Evolutionary conservation across 2,329 filamentous ascomycete genomes (phyloP), one percentile per base, ranked within the genome.

Genomic region (Geoglossum cookeanum): DNA sequence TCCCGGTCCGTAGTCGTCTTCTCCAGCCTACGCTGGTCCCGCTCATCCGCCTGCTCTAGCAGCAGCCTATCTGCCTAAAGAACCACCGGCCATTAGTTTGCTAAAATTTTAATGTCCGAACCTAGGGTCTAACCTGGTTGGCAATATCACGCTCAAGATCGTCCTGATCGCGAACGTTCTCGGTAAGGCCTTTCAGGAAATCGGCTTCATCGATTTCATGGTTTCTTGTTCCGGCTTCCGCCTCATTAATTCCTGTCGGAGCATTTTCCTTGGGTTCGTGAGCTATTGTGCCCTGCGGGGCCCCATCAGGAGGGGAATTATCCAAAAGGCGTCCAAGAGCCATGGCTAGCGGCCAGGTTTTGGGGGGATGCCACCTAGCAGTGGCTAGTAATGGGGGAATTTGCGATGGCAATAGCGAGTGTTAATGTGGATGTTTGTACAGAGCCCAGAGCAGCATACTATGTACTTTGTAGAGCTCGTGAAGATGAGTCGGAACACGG

Each of bases 81-180:
- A 51, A 15, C 5, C 39, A 53, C 22, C 49, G 37, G 17, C 22
- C 8, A n/a, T 57, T 27, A 52, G 55, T 35, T 30, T 32, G 17
- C 5, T n/a, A 27, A 52, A n/a, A 1, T 17, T 9, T 22, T 17
- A 4, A n/a, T 47, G 8, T 30, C 11, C 7, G 1, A 39, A 33
- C 6, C 17, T 3, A 15, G n/a, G 15, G 1, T 52, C 48, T 54
- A 64, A 72, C 70, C 68, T 83, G 78, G 49, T 75, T 74, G 32
- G 79, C 77, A 61, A 97, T 94, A 65, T 95, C 89, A 60, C 88
- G 79, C 69, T 96, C 91, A 22, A 97, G 72, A 59, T 96, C 90
- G 71, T 90, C 84, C 68, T 97, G 91, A 64, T 95, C 82, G 58
- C 87, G 81, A 27, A 92, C 80, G 58, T 83, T 77, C 55, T 81